Base-by-base conservation (phyloP, 441 rosid species). In the Bocquillonia castaneifolia region DNA sequence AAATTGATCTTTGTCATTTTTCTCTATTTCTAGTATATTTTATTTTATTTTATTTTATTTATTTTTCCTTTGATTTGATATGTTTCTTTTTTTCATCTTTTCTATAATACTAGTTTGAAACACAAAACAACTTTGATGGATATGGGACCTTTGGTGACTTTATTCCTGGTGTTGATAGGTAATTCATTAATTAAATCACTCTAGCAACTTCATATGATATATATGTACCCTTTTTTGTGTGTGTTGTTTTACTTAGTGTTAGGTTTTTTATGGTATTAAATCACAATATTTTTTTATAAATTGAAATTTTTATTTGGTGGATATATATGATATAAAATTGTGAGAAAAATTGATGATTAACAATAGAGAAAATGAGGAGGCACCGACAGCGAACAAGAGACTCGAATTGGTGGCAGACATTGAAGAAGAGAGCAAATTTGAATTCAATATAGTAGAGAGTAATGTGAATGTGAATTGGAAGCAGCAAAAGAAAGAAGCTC, bases 61-160 rank as follows among this genome's bases (percentile, higher is more conserved):
- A 26, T 10, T 1, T 28, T 18, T 42, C 15, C 2, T 60, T 36
- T 20, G 12, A 29, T 52, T 23, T 42, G 7, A 40, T 17, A 36
- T 70, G 18, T 64, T 14, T 5, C 59, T 74, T 63, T 74, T 20
- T 71, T 79, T 66, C 72, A 39, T 48, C 62, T 51, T 36, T n/a
- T n/a, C n/a, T n/a, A n/a, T n/a, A n/a, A n/a, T n/a, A 29, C 37
- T 78, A 88, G 90, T 80, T 83, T 28, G 77, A 76, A 32, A 78
- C 69, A 48, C 88, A 82, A 32, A 81, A 76, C 48, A 67, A 71
- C 71, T 80, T 76, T 32, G 68, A 74, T 36, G 83, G 64, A 69
- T 85, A 83, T 70, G 85, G 67, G 50, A 88, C 87, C 83, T 71
- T 77, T 63, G 75, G 74, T 34, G 81, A 81, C 73, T 81, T 83